A percentile compares a stretch with the other conserved stretches of the same genome.
These are phyloP conservation scores for Sphagnum contortum DNA, from an alignment of 225 moss, liverwort and hornwort genomes.

Conservation along the genomic window DNA sequence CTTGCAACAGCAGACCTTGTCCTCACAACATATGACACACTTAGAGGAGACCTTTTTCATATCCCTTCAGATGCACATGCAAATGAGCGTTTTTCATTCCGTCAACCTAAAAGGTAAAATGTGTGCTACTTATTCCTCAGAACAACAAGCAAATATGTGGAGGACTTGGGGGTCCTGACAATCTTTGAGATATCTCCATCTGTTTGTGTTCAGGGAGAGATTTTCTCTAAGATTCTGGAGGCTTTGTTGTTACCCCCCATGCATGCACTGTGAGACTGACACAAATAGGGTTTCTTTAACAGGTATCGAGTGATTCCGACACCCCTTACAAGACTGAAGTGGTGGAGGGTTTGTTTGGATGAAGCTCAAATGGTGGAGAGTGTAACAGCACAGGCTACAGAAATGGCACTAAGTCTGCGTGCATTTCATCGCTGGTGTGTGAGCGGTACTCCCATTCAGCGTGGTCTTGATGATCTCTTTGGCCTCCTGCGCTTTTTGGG, in stretches of 20 bases:
- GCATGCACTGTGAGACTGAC: too few relatives aligned
- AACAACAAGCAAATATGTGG: too few relatives aligned
- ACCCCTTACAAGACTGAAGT: constrained; percentile 70
- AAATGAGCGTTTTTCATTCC: constrained; percentile 49
- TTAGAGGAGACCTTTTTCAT: constrained; percentile 74
- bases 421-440: constrained; percentile 90
- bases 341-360: constrained; percentile 99
- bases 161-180: too few relatives aligned
- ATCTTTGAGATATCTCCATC: too few relatives aligned
- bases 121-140: neutral
- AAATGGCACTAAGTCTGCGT: constrained; percentile 80
- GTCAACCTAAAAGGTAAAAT: constrained; percentile 74
- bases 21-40: constrained; percentile 82
- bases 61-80: constrained; percentile 51
- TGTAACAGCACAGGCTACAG: constrained; percentile 57
- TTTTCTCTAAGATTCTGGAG: neutral
- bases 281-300: constrained; percentile 1
- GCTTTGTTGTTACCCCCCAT: neutral
- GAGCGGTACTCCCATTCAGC: constrained; percentile 93
- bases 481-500: constrained; percentile 78
- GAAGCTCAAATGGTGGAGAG: constrained; percentile 99
- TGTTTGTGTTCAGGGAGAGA: too few relatives aligned
- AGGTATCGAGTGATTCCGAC: constrained; percentile 92
- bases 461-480: constrained; percentile 87
- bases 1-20: constrained; percentile 90